Evolutionary conservation across 2,329 filamentous ascomycete genomes (phyloP), one percentile per base, ranked within the genome.

Genomic region (Cladosporium sp.): DNA sequence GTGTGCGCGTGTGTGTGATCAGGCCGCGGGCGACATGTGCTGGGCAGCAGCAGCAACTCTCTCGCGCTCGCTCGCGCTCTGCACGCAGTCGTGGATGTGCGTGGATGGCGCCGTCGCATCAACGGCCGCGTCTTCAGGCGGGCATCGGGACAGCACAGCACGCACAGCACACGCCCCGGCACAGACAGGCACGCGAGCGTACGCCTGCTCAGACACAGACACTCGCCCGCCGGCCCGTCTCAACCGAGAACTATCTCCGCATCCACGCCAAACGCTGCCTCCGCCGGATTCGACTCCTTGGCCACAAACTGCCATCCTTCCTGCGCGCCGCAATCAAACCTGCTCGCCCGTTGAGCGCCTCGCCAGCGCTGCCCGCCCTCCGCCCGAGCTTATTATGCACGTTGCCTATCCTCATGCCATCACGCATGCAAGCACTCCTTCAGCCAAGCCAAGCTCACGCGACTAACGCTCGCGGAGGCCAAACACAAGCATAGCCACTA

Each of bases 171-270:
- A 22, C 20, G 40, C 40, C 22, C 40, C 24, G n/a, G 17, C 40
- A 24, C 40, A 44, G 40, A 44, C 40, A 24, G 40, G 40, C 40
- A 28, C 10, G 24, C 24, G 42, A 32, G 28, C 47, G 34, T 32
- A 50, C 19, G 32, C 32, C n/a, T 50, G 19, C 47, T 6, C 25
- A 17, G 20, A 37, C 47, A 50, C 47, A 50, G 19, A 37, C 47
- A 37, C 7, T 6, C 34, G 22, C 20, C 28, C 34, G 22, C 24
- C 47, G 47, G 47, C 47, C 47, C 47, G 47, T 37, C 47, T 50
- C 47, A 50, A 50, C 47, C 47, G 47, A 50, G 34, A 50, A 50
- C 17, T 32, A 50, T 35, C 47, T 50, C 47, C 47, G 47, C 47
- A 50, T 48, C 45, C 25, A 25, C 19, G 28, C 24, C 45, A n/a